Conservation (phyloP, 2,329 filamentous ascomycete genomes). For the Cytospora piceae region DNA sequence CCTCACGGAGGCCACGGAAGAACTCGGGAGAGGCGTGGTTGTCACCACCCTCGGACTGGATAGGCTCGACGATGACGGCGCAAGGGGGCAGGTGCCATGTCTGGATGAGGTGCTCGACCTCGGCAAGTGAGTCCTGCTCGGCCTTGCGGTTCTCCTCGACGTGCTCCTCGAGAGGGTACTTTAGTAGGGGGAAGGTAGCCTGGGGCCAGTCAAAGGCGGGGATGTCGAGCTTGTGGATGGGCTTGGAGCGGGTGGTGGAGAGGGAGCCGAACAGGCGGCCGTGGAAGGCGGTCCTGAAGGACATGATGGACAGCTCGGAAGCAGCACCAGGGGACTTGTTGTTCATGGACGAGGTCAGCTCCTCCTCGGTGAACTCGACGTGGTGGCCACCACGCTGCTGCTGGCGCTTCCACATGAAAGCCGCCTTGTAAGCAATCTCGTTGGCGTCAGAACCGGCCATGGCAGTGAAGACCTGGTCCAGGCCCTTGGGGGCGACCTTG, state of each 20-base stretch:
- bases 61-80: constrained; percentile 84
- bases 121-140: constrained; percentile 78
- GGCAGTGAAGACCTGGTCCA: constrained; percentile 88
- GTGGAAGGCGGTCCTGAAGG: constrained; percentile 88
- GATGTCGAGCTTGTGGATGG: constrained; percentile 94
- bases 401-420: constrained; percentile 90
- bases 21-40: constrained; percentile 89
- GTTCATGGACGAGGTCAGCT: constrained; percentile 75
- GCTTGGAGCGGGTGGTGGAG: constrained; percentile 88
- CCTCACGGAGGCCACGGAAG: constrained; percentile 80
- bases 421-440: constrained; percentile 92
- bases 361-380: constrained; percentile 79
- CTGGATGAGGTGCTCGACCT: constrained; percentile 80
- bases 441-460: constrained; percentile 91
- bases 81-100: constrained; percentile 79
- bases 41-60: constrained; percentile 92
- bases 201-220: constrained; percentile 95
- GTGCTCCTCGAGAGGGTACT: constrained; percentile 84
- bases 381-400: constrained; percentile 76
- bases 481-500: constrained; percentile 78
- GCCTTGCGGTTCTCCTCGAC: constrained; percentile 79
- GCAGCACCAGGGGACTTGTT: constrained; percentile 79
- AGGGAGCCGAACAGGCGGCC: constrained; percentile 86
- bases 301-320: constrained; percentile 76
- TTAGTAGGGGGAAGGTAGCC: constrained; percentile 81